phyloP scores from a whole-genome alignment of 2,329 filamentous ascomycete species.

The Colletotrichum sp. region DNA sequence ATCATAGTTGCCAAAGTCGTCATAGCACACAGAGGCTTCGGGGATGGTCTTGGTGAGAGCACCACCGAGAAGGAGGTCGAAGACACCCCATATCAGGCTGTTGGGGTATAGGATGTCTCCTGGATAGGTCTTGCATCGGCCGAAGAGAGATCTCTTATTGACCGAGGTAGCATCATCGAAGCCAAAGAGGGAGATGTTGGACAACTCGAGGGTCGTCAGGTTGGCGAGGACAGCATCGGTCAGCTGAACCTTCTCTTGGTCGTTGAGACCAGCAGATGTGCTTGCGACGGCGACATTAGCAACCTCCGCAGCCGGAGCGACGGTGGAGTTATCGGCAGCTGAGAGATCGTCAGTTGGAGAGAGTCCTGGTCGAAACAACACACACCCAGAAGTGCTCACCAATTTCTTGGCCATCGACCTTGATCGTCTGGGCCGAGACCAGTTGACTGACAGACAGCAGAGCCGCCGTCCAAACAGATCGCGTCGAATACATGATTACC shows the following conservation, averaged over 20 bases:
- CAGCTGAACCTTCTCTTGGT: conserved; percentile 33
- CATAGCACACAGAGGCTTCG: conserved; percentile 36
- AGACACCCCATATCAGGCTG: conserved; percentile 32
- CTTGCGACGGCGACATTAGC: neutral
- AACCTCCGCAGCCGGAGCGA: conserved; percentile 25
- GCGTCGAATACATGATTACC: conserved; percentile 15
- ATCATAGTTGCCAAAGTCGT: conserved; percentile 34
- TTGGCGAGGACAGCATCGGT: conserved; percentile 37
- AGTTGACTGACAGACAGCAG: conserved; percentile 10
- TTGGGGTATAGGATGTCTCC: conserved; percentile 35
- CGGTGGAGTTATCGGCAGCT: conserved; percentile 26
- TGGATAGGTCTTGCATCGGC: conserved; percentile 37
- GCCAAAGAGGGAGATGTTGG: conserved; percentile 34
- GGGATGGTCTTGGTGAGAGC: conserved; percentile 35
- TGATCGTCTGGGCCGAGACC: conserved; percentile 28
- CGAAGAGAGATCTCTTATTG: conserved; percentile 24
- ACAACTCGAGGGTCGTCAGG: conserved; percentile 32
- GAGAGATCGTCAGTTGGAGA: neutral
- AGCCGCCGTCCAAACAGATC: conserved; percentile 14
- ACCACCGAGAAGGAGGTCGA: conserved; percentile 38
- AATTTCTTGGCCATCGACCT: conserved; percentile 25
- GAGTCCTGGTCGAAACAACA: neutral
- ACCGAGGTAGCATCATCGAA: conserved; percentile 29
- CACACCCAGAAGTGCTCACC: conserved; percentile 17
- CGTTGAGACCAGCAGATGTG: conserved; percentile 2